Percentiles rank a stretch among this genome's conserved stretches.
Conservation (phyloP, 345 rosid genomes). For the Acer campestre region DNA sequence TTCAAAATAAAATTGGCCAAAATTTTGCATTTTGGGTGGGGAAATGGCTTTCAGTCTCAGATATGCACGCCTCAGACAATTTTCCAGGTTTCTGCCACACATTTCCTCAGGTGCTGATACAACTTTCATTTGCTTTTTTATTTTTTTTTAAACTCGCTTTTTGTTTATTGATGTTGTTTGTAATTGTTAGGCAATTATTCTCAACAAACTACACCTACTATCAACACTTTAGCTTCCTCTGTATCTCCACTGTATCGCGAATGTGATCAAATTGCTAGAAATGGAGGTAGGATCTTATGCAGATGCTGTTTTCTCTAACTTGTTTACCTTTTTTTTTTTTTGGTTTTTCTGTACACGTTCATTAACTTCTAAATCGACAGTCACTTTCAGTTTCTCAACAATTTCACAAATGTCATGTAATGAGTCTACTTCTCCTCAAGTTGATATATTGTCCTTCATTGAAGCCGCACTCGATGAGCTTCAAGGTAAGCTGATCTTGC, state of each 20-base stretch:
- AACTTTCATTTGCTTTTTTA: background rate
- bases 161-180: background rate
- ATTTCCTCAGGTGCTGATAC: constrained; percentile 44
- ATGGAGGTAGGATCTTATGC: constrained; percentile 18
- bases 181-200: constrained; percentile 35
- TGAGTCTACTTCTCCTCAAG: constrained; percentile 29
- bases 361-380: constrained; percentile 47
- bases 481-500: constrained; percentile 49
- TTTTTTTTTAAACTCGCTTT: background rate
- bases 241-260: constrained; percentile 24
- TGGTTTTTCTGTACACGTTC: background rate
- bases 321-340: background rate
- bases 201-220: constrained; percentile 15
- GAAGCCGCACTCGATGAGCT: constrained; percentile 47
- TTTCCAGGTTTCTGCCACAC: constrained; percentile 42
- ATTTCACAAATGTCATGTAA: constrained; percentile 39
- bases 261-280: constrained; percentile 11
- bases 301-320: constrained; percentile 33
- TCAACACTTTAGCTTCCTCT: constrained; percentile 24
- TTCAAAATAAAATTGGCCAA: constrained; percentile 1
- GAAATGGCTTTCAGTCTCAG: constrained; percentile 42
- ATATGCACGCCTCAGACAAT: constrained; percentile 36
- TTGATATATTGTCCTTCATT: constrained; percentile 48
- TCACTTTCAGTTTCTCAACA: constrained; percentile 56
- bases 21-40: background rate